Percentiles rank a stretch among this genome's conserved stretches.
phyloP scores from a whole-genome alignment of 768 basidiomycete species.

The Hemileccinum rubropunctum region DNA sequence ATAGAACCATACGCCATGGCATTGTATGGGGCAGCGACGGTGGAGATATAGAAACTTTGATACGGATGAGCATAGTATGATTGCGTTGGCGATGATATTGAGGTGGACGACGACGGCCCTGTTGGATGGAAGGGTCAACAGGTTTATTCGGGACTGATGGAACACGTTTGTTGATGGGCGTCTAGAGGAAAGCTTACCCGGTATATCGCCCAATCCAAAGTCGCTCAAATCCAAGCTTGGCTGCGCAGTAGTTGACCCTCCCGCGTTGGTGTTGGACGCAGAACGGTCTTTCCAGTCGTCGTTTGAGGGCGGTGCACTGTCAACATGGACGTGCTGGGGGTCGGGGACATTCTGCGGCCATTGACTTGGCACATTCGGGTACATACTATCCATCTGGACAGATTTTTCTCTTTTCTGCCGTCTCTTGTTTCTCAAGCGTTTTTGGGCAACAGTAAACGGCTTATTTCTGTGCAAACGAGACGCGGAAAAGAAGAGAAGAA shows the following conservation, averaged over 20 bases:
- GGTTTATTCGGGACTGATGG: neutral
- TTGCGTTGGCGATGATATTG: conserved; percentile 40
- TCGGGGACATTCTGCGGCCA: conserved; percentile 39
- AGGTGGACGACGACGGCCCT: conserved; percentile 40
- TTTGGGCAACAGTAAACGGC: conserved; percentile 42
- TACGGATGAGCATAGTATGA: conserved; percentile 41
- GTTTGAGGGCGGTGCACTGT: conserved; percentile 28
- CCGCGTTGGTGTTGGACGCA: conserved; percentile 20
- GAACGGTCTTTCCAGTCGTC: conserved; percentile 41
- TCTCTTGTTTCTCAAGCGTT: conserved; percentile 41
- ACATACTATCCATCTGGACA: conserved; percentile 45
- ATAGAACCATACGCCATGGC: conserved; percentile 52
- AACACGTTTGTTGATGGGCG: conserved; percentile 23
- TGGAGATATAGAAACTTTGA: conserved; percentile 40
- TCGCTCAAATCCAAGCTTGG: conserved; percentile 41
- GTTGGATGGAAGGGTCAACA: conserved; percentile 12
- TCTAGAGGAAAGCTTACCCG: conserved; percentile 39
- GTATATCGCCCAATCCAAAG: conserved; percentile 41
- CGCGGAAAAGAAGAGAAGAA: conserved; percentile 35
- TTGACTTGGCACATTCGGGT: conserved; percentile 42
- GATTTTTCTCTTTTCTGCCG: conserved; percentile 40
- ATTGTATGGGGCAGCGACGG: conserved; percentile 47
- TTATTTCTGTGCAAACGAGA: conserved; percentile 44
- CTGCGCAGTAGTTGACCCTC: conserved; percentile 32
- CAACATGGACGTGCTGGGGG: conserved; percentile 32